A percentile compares a stretch with the other conserved stretches of the same genome.
Evolutionary conservation across 1,284 basidiomycete genomes (phyloP).

Genomic region (Malassezia vespertilionis): DNA sequence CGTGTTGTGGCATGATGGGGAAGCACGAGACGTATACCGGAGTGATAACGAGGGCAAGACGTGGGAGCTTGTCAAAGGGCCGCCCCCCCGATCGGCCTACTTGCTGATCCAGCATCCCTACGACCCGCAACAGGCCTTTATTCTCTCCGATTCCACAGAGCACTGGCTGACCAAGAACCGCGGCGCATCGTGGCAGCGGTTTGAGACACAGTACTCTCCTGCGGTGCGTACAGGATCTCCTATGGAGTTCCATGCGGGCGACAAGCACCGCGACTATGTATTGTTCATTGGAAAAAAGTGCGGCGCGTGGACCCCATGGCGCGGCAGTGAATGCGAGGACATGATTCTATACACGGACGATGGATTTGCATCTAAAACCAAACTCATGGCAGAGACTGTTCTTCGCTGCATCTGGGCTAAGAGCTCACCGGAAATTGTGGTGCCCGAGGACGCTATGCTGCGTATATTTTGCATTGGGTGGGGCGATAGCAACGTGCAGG

Average conservation of each 20-base stretch:
- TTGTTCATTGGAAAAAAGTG: conserved; percentile 41
- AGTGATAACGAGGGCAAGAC: conserved; percentile 80
- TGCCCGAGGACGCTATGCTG: conserved; percentile 20
- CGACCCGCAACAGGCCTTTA: conserved; percentile 52
- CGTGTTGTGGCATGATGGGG: conserved; percentile 70
- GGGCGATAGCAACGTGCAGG: conserved; percentile 32
- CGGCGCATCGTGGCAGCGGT: conserved; percentile 41
- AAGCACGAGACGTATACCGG: conserved; percentile 61
- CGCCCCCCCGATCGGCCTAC: conserved; percentile 57
- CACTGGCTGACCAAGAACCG: conserved; percentile 41
- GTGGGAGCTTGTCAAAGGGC: conserved; percentile 59
- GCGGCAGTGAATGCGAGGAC: conserved; percentile 36
- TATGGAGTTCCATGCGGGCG: conserved; percentile 41
- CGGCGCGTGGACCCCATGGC: conserved; percentile 33
- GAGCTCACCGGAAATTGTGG: conserved; percentile 27
- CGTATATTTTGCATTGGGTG: conserved; percentile 44
- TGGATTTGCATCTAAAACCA: conserved; percentile 30
- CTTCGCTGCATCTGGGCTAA: conserved; percentile 45
- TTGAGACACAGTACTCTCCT: conserved; percentile 32
- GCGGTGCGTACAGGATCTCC: conserved; percentile 27
- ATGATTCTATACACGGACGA: conserved; percentile 48
- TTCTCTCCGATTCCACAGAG: conserved; percentile 27
- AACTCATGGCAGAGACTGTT: conserved; percentile 30
- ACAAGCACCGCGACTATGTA: conserved; percentile 33
- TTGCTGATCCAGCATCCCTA: conserved; percentile 80